Base-by-base conservation (phyloP, 345 rosid genomes). In the Mangifera indica region DNA sequence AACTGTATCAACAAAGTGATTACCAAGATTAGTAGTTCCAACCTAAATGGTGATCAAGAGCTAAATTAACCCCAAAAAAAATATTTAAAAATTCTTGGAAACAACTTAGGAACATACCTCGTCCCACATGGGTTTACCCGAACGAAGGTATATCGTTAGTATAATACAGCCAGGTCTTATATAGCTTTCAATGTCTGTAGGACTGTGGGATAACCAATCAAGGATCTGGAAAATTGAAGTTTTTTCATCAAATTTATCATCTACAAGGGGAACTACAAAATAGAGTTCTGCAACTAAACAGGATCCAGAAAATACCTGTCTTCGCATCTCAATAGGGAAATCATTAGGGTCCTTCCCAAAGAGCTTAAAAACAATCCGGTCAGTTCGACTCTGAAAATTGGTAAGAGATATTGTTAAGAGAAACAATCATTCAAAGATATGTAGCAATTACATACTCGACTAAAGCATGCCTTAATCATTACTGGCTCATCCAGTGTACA, bases 101-200 rank as follows among this genome's bases (percentile, higher is more conserved):
- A 63, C 25, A 54, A 56, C 15, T 57, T 25, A 24, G 21, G 62
- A 76, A 72, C 79, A 73, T 83, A 89, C 95, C 80, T 86, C 86
- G 15, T 84, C 83, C 92, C 95, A 89, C 26, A 76, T 57, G 26
- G 84, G 72, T 58, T 84, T 82, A 32, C 74, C 67, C 63, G 82
- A 79, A 58, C 86, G 78, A 66, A 89, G 85, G 78, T 89, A 89
- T 69, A 89, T 80, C 21, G 95, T 87, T 67, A 89, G 63, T 24
- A 89, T 74, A 56, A 89, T 75, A 79, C 95, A 89, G 67, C 95
- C 95, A 59, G 92, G 95, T 67, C 92, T 77, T 71, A 89, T 87
- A 79, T 87, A 84, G 82, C 95, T 89, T 80, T 89, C 95, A 56
- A 87, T 84, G 51, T 89, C 90, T 5, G 89, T 79, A 45, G 92